Base-by-base conservation (phyloP, 169 alveolate genomes). In the Plasmodium coatneyi region DNA sequence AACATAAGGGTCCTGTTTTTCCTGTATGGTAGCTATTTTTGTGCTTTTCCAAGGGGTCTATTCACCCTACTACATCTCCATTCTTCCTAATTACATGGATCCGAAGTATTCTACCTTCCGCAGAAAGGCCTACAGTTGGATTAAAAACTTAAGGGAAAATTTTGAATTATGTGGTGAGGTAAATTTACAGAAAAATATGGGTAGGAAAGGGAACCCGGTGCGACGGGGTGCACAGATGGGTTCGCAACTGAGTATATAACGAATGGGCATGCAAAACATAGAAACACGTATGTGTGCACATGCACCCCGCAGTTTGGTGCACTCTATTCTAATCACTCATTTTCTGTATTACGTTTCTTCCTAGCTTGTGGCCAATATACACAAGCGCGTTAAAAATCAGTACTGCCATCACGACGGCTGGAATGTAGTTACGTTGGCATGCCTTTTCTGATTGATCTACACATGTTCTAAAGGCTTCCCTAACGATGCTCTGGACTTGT, bases 311-410 rank as follows among this genome's bases (percentile, higher is more conserved):
- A 25, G 72, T 6, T 36, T n/a, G 25, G 71, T 43, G 9, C 16
- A 22, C 70, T 22, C 1, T 6, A 49, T 79, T 34, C 22, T 79
- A 41, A 16, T 41, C 56, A 79, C 10, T 19, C 46, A 41, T 34
- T 79, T 79, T 79, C 2, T 66, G 19, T 79, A 79, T 79, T 79
- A 79, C 84, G 32, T 79, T 79, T 79, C 84, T 79, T 79, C 84
- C 84, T 14, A 79, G 32, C 32, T 43, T 79, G 70, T 79, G 14
- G 34, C 84, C 84, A 36, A 79, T 19, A 41, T 19, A 41, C 19
- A 79, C 84, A 79, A 79, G 84, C 1, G 84, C 84, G 32, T 79
- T 79, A 41, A 79, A 79, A 79, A 79, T 30, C 25, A 79, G 25
- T 9, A 79, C 70, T 3, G 84, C 70, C 71, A 79, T 30, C 43